Percentiles rank a stretch among this genome's conserved stretches.
These are phyloP conservation scores for Spathaspora girioi DNA, from an alignment of 805 yeast genomes.

Conservation along the genomic window DNA sequence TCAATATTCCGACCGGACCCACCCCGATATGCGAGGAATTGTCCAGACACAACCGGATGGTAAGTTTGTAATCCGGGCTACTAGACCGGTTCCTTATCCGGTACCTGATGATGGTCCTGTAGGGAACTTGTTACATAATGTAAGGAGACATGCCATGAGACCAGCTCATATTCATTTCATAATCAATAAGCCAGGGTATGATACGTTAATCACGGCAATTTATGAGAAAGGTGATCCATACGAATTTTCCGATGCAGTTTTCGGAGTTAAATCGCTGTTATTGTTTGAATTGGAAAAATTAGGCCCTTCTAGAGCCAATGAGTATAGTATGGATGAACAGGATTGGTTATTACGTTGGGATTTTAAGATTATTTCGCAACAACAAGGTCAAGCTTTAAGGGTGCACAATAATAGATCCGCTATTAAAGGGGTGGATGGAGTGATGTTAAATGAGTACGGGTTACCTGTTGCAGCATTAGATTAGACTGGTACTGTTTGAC, in stretches of 20 bases:
- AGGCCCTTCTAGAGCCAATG: conserved; percentile 13
- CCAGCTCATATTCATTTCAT: conserved; percentile 26
- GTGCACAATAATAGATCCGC: conserved; percentile 9
- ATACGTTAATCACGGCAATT: conserved; percentile 17
- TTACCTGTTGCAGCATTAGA: conserved; percentile 13
- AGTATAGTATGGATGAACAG: conserved; percentile 13
- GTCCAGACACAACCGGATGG: conserved; percentile 13
- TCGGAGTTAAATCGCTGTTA: conserved; percentile 16
- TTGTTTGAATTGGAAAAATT: conserved; percentile 12
- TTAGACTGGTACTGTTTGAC: background rate
- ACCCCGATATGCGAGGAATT: conserved; percentile 19
- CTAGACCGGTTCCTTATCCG: conserved; percentile 34
- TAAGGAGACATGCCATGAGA: conserved; percentile 35
- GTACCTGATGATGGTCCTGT: conserved; percentile 40
- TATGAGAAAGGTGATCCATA: conserved; percentile 16
- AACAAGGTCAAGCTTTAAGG: conserved; percentile 9
- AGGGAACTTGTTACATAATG: conserved; percentile 24
- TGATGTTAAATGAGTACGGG: conserved; percentile 13
- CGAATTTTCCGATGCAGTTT: conserved; percentile 18
- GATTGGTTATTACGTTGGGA: conserved; percentile 20
- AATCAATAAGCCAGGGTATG: conserved; percentile 16
- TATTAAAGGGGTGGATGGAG: conserved; percentile 7
- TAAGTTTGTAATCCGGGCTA: conserved; percentile 20
- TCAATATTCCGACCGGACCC: conserved; percentile 16
- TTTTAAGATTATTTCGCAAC: conserved; percentile 13